Evolutionary conservation across 1,139 yeast genomes (phyloP), one percentile per base, ranked within the genome.

Genomic region (Kodamaea sp.): DNA sequence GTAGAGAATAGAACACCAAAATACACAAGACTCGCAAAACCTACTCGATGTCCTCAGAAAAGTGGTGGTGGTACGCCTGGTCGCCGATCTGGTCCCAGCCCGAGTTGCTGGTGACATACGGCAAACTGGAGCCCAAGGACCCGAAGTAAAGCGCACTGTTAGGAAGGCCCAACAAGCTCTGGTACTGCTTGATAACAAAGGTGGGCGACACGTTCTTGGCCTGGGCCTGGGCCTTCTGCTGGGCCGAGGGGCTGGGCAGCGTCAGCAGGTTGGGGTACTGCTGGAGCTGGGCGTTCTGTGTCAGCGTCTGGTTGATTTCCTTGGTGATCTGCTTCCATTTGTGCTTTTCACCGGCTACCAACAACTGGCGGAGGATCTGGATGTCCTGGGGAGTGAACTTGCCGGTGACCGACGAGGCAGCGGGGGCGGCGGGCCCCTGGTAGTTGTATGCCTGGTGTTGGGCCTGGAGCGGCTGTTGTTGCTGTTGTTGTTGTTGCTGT

Each of bases 321-420:
- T 64, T 67, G 28, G 75, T 69, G 42, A 69, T 65, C 45, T 66
- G 72, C 46, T 69, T 69, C 75, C 75, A 69, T 46, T 69, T 69
- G 49, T 65, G 63, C 41, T 69, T 69, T 39, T 69, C 75, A 5
- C 73, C 74, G 1, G 69, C 60, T 15, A 57, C 55, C 32, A 69
- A 52, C 28, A 69, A 53, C 43, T 66, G 73, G 37, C 60, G 60
- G 38, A 69, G 55, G 22, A 67, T 57, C 40, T 60, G 69, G 25
- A 67, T 54, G 39, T 69, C 74, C 33, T 63, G 69, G 11, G 61
- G 56, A 4, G 60, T 42, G 42, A 69, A 66, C 43, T 63, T 66
- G 21, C 55, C 34, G 25, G 42, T 26, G 16, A 41, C 33, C 31
- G 30, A 32, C 42, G 36, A 32, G 38, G 28, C 31, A n/a, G n/a